Conservation (phyloP, 2,329 filamentous ascomycete species). For the Fusarium torulosum region DNA sequence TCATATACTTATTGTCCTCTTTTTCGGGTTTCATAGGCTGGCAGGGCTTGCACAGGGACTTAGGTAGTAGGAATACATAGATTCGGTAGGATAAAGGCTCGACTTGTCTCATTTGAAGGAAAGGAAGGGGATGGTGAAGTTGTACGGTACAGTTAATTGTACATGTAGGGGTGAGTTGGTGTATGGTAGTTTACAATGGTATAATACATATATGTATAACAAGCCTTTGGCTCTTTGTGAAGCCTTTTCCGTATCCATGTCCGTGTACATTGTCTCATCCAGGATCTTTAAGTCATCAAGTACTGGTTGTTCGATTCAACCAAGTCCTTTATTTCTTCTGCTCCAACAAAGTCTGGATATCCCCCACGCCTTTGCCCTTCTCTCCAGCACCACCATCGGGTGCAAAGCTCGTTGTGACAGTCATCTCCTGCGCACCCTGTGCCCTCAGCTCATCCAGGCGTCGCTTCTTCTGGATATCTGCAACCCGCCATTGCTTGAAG, state of each 20-base stretch:
- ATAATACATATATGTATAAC: slow-evolving; percentile 41
- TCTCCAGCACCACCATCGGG: slow-evolving; percentile 50
- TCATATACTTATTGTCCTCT: slow-evolving; percentile 39
- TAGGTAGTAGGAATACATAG: slow-evolving; percentile 44
- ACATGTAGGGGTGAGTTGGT: slow-evolving; percentile 29
- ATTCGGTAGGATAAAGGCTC: slow-evolving; percentile 48
- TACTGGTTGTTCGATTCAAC: background rate
- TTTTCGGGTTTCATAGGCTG: slow-evolving; percentile 32
- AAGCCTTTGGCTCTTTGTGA: slow-evolving; percentile 16
- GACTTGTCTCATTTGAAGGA: slow-evolving; percentile 23
- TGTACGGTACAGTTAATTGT: slow-evolving; percentile 25
- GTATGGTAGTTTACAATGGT: slow-evolving; percentile 39
- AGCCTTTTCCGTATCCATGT: slow-evolving; percentile 20
- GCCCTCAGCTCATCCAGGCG: slow-evolving; percentile 80
- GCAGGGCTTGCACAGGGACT: slow-evolving; percentile 28
- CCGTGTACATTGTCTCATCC: slow-evolving; percentile 8
- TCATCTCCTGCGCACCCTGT: slow-evolving; percentile 76
- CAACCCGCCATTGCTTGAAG: slow-evolving; percentile 96
- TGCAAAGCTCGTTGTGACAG: slow-evolving; percentile 55
- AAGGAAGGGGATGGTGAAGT: slow-evolving; percentile 8
- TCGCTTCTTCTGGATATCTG: slow-evolving; percentile 87
- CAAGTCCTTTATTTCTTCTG: slow-evolving; percentile 47
- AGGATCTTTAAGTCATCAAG: slow-evolving; percentile 2
- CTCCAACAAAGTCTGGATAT: slow-evolving; percentile 58
- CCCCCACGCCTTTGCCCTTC: slow-evolving; percentile 52